Conservation (phyloP, 306 rosid genomes). For the Rubus parviflorus region DNA sequence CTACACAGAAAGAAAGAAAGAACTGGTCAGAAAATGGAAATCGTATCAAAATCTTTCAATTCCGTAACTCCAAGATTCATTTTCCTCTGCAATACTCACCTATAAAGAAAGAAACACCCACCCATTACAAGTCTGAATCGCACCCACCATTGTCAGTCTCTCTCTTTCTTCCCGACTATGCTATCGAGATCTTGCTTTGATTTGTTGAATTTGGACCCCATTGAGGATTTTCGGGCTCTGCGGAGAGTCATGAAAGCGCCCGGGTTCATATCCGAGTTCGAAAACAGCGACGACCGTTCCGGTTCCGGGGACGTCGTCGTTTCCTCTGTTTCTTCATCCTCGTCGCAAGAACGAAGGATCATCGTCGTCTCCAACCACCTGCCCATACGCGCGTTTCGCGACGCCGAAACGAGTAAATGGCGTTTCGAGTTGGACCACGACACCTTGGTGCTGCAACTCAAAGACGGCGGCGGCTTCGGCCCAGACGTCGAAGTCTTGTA, state of each 20-base stretch:
- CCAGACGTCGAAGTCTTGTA: conserved; percentile 50
- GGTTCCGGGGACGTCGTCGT: not conserved
- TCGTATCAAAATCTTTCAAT: conserved; percentile 31
- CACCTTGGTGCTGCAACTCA: conserved; percentile 53
- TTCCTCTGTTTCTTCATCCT: conserved; percentile 10
- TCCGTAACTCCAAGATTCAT: conserved; percentile 32
- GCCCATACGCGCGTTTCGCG: conserved; percentile 43
- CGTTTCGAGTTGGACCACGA: conserved; percentile 58
- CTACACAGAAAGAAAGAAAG: not conserved
- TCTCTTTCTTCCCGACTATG: conserved; percentile 32
- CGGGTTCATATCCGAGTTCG: conserved; percentile 28
- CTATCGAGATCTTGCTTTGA: conserved; percentile 58
- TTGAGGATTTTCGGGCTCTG: conserved; percentile 42
- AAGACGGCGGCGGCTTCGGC: conserved; percentile 52
- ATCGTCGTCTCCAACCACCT: conserved; percentile 67
- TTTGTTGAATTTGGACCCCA: conserved; percentile 46
- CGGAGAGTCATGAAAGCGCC: conserved; percentile 24
- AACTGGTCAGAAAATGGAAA: conserved; percentile 27
- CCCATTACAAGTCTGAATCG: not conserved
- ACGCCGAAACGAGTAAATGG: conserved; percentile 27
- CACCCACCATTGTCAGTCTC: not conserved
- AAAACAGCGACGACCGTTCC: not conserved
- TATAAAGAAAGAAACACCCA: conserved; percentile 16
- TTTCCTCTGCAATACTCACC: conserved; percentile 36
- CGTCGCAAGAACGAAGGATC: conserved; percentile 40